Conservation (phyloP, 2,329 filamentous ascomycete genomes). For the Aphanocladium album region DNA sequence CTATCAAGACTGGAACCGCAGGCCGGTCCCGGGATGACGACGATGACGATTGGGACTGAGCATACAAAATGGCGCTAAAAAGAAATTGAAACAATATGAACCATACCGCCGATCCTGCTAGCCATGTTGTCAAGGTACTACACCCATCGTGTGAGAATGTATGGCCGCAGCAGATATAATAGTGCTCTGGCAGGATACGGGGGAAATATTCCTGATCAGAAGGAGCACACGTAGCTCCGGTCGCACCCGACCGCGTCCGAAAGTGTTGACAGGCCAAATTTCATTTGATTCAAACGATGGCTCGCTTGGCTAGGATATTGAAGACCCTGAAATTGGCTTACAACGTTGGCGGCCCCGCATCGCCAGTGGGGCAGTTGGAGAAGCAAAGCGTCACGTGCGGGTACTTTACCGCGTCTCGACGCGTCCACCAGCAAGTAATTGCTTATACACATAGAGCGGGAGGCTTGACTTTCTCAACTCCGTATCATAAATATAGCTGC, state of each 20-base stretch:
- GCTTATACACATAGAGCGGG: neutral
- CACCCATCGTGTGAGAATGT: neutral
- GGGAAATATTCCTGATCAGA: neutral
- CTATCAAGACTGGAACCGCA: slow-evolving; percentile 47
- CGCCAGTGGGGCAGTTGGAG: neutral
- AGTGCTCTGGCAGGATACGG: neutral
- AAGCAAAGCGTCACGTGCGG: neutral
- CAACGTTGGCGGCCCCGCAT: slow-evolving; percentile 2
- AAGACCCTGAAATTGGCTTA: slow-evolving; percentile 3
- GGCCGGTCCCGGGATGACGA: slow-evolving; percentile 39
- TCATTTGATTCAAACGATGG: neutral
- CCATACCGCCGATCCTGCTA: neutral
- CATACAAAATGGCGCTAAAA: neutral
- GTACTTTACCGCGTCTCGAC: slow-evolving; percentile 9
- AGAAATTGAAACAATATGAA: neutral
- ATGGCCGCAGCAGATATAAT: neutral
- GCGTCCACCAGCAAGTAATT: neutral
- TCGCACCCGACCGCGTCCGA: neutral
- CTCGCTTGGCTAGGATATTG: neutral
- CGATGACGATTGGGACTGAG: slow-evolving; percentile 58
- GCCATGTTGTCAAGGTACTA: neutral
- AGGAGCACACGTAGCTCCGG: neutral
- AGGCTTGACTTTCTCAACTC: neutral
- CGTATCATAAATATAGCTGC: neutral
- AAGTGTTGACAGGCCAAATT: neutral